Evolutionary conservation across 1,139 yeast genomes (phyloP).

Genomic region (Chernovozyma aurita): DNA sequence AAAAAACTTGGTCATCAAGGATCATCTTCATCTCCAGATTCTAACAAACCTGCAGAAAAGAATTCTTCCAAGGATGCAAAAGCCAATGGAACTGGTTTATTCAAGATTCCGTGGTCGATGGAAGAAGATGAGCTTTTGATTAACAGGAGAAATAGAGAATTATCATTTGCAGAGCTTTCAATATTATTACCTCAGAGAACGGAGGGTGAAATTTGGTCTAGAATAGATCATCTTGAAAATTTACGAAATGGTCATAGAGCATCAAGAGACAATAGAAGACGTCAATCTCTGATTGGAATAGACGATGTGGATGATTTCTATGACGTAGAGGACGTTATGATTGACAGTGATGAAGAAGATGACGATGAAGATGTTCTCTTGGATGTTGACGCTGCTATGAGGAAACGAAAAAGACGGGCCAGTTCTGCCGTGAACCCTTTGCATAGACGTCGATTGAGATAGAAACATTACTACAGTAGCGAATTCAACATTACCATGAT

Average conservation of each 20-base stretch:
- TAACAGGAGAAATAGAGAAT: slow-evolving; percentile 52
- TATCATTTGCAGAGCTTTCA: slow-evolving; percentile 70
- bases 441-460: slow-evolving; percentile 9
- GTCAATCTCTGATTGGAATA: slow-evolving; percentile 40
- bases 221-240: slow-evolving; percentile 55
- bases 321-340: slow-evolving; percentile 32
- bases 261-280: slow-evolving; percentile 28
- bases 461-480: too few relatives aligned
- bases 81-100: slow-evolving; percentile 16
- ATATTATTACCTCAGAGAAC: slow-evolving; percentile 69
- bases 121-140: slow-evolving; percentile 73
- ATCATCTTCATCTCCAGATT: neutral
- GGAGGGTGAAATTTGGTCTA: slow-evolving; percentile 65
- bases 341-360: slow-evolving; percentile 28
- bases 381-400: slow-evolving; percentile 35
- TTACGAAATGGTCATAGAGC: slow-evolving; percentile 39
- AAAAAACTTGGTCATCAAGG: neutral
- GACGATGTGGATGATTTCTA: slow-evolving; percentile 47
- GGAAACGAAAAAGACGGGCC: slow-evolving; percentile 37
- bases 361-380: slow-evolving; percentile 36
- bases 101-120: slow-evolving; percentile 47
- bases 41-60: too few relatives aligned
- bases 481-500: too few relatives aligned
- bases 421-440: slow-evolving; percentile 45
- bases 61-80: slow-evolving; percentile 9